Conservation (phyloP, 257 asterid species). For the Salvia rosmarinus region DNA sequence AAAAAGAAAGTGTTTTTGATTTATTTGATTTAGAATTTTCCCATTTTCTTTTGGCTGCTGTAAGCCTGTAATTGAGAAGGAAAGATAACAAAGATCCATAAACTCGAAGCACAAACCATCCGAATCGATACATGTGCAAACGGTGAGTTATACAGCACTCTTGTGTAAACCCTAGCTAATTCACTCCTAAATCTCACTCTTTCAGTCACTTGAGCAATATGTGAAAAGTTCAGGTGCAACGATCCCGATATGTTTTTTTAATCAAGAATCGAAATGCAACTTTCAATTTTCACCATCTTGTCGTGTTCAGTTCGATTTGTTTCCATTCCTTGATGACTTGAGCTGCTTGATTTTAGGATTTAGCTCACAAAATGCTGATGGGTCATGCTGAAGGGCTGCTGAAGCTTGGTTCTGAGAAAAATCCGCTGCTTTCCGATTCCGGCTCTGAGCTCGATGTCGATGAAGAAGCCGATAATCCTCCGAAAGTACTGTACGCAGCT, state of each 20-base stretch:
- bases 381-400: conserved; percentile 55
- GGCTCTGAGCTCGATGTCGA: conserved; percentile 54
- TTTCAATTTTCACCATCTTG: neutral
- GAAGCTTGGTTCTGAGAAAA: conserved; percentile 40
- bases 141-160: neutral
- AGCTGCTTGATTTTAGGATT: conserved; percentile 25
- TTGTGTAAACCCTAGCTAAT: conserved; percentile 30
- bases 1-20: no score
- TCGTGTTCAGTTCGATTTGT: neutral
- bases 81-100: neutral
- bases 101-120: conserved; percentile 16
- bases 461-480: conserved; percentile 48
- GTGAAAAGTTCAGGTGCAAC: neutral
- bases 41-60: no score
- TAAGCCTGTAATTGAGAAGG: neutral
- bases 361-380: conserved; percentile 49
- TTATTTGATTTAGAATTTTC: no score
- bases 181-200: neutral
- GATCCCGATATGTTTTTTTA: neutral
- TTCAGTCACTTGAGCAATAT: neutral
- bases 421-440: conserved; percentile 55
- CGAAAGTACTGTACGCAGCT: conserved; percentile 50
- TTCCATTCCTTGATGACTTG: conserved; percentile 23
- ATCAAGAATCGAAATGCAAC: neutral
- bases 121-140: conserved; percentile 17